Evolutionary conservation across 768 basidiomycete species (phyloP), one percentile per base, ranked within the genome.

Genomic region (Rhizopogon salebrosus): DNA sequence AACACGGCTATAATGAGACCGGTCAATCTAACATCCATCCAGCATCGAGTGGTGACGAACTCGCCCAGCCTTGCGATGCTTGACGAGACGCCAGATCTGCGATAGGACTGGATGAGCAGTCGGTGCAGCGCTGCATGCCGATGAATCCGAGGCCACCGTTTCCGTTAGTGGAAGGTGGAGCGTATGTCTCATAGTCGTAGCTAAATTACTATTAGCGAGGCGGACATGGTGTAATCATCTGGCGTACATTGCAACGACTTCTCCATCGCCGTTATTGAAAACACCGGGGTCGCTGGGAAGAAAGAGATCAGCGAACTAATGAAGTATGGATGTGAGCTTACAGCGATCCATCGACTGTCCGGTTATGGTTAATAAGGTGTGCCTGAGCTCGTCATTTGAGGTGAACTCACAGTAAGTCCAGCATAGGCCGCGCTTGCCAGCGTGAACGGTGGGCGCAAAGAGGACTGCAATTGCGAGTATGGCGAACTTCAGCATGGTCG

Each of bases 111-210:
- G 71, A 72, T 51, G 20, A 51, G n/a, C 71, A 72, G 40, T 73
- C 70, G 5, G 60, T 45, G 51, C 70, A 73, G 8, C 66, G 70
- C 49, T 72, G 72, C 71, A 65, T 74, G 10, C 71, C 71, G 5
- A 72, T 70, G 57, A 74, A 72, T 4, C 60, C 62, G 10, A 72
- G 67, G 7, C 72, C 71, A 2, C 71, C 71, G 5, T 57, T 59
- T 1, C 71, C 72, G 39, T 70, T 70, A 11, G 62, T 63, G 29
- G 71, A 72, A 4, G 64, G 59, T 5, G 71, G 71, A 8, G 54
- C 34, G 37, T 63, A 67, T 14, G 72, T 73, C 51, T 73, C 71
- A 35, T 64, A 72, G 54, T 72, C 71, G 48, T 74, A 73, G 41
- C 71, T 73, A 29, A n/a, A 23, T 2, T 26, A 41, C 36, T 1